Percentiles rank a stretch among this genome's conserved stretches.
phyloP scores from a whole-genome alignment of 352 stramenopile species.

The Aphanomyces cochlioides region DNA sequence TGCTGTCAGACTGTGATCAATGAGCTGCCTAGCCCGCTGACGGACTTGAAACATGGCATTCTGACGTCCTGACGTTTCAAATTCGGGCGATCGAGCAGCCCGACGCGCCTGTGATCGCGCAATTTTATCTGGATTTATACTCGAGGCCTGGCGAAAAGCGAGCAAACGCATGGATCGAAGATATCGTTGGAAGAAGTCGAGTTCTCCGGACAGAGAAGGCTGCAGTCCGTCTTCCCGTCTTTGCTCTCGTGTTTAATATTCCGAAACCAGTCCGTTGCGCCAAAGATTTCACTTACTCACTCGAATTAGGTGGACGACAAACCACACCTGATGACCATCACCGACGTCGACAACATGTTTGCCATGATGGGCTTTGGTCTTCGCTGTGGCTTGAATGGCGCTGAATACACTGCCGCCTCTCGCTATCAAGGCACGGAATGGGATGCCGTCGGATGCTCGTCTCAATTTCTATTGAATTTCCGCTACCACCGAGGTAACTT shows the following conservation, averaged over 20 bases:
- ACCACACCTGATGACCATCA: slow-evolving; percentile 97
- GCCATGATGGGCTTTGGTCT: slow-evolving; percentile 96
- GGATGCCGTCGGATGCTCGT: slow-evolving; percentile 97
- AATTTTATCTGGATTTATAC: slow-evolving; percentile 97
- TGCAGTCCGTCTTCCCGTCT: background rate
- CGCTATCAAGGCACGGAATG: slow-evolving; percentile 86
- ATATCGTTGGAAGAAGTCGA: slow-evolving; percentile 30
- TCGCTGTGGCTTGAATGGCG: slow-evolving; percentile 97
- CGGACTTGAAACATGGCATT: slow-evolving; percentile 37
- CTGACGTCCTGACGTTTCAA: background rate
- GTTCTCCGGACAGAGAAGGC: background rate
- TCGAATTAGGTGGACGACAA: slow-evolving; percentile 79
- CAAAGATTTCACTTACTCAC: background rate
- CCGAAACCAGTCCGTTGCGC: background rate
- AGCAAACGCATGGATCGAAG: slow-evolving; percentile 97
- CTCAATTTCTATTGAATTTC: slow-evolving; percentile 99
- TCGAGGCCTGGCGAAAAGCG: slow-evolving; percentile 95
- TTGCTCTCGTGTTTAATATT: background rate
- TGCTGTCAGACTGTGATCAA: background rate
- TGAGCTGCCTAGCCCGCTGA: slow-evolving; percentile 39
- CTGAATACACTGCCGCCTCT: slow-evolving; percentile 82
- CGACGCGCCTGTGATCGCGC: slow-evolving; percentile 79
- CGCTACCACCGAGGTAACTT: slow-evolving; percentile 87
- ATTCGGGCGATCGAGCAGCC: background rate
- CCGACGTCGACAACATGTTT: slow-evolving; percentile 95